Evolutionary conservation across 768 basidiomycete species (phyloP).

Genomic region (Fomitopsis serialis): DNA sequence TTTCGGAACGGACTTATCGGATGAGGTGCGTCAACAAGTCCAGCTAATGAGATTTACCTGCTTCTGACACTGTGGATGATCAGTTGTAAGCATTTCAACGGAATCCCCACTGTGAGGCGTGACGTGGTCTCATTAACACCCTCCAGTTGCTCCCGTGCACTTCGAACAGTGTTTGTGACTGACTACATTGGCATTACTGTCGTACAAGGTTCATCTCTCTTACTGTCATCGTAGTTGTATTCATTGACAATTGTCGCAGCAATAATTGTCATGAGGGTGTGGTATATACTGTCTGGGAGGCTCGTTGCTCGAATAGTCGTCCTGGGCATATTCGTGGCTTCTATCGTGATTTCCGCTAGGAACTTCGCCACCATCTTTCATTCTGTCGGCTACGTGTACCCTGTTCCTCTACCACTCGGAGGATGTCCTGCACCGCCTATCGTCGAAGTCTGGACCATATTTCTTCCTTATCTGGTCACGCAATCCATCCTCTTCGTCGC

Average conservation of each 20-base stretch:
- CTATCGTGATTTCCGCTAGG: neutral
- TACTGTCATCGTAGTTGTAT: no score
- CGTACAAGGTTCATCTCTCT: constrained; percentile 10
- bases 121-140: neutral
- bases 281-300: constrained; percentile 13
- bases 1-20: neutral
- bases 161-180: constrained; percentile 3
- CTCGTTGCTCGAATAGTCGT: constrained; percentile 2
- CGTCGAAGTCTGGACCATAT: constrained; percentile 12
- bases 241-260: no score
- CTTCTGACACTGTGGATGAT: no score
- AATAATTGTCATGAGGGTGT: constrained; percentile 16
- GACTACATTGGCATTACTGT: constrained; percentile 6
- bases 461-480: constrained; percentile 9
- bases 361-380: neutral
- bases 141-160: neutral
- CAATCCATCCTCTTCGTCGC: constrained; percentile 15
- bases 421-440: constrained; percentile 13
- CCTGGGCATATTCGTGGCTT: constrained; percentile 6
- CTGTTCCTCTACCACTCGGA: neutral
- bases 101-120: neutral
- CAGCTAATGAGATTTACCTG: no score
- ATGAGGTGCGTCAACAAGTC: neutral
- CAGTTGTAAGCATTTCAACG: constrained; percentile 1
- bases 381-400: neutral